Evolutionary conservation across 2,329 filamentous ascomycete genomes (phyloP), one percentile per base, ranked within the genome.

Genomic region (Penicillium olsonii): DNA sequence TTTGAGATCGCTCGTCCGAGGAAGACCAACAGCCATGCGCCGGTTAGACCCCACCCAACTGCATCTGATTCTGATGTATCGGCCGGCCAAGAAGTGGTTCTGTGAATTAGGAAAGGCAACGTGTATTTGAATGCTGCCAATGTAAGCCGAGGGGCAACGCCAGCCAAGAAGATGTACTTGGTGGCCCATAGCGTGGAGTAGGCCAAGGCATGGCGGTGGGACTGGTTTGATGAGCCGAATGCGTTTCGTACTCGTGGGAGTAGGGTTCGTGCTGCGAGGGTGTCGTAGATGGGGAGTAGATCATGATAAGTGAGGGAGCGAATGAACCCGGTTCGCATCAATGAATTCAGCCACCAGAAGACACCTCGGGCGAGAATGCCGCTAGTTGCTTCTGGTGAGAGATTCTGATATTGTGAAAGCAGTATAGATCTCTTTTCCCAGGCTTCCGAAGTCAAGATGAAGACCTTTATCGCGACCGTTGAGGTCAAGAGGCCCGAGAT

Each of bases 1-100:
- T 48, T 52, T 6, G 45, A 52, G 17, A 52, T 24, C 5, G 45
- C 50, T 5, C 39, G 14, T 1, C 50, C 50, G 9, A 52, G 35
- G n/a, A 48, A 37, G 3, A 44, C 42, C 12, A 37, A 14, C 6
- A 17, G 20, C 15, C 45, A 54, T 12, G 45, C 52, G 1, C 52
- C 48, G 1, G 45, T 42, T 2, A 54, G 33, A 7, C 44, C 48
- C 41, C 45, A 52, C 5, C 52, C 52, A 35, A 43, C 19, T 24
- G 22, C 22, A 24, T 24, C 22, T 24, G 22, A 24, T 8, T 24
- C 5, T 5, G 22, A 24, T 24, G 22, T 4, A 24, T 24, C 22
- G 22, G 22, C 22, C 5, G 22, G 4, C 22, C 22, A 24, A 24
- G 22, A 24, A 24, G 22, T 24, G 5, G 22, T 24, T 8, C 22